phyloP scores from a whole-genome alignment of 495 filamentous ascomycete species.

The Penicillium cinerascens region DNA sequence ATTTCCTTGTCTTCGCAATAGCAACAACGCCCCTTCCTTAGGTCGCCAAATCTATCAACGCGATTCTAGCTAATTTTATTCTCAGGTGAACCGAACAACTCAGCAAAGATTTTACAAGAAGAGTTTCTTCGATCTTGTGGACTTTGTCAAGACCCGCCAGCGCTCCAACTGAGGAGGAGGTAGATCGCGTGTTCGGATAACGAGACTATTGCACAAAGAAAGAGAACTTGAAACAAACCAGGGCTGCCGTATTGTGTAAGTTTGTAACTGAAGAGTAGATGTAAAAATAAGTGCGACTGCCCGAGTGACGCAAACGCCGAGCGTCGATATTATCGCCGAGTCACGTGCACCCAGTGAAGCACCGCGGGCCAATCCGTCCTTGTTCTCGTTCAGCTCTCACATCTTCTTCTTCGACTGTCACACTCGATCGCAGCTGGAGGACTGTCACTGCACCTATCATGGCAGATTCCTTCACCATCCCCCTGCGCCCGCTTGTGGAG shows the following conservation, averaged over 20 bases:
- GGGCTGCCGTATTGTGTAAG: too few relatives aligned
- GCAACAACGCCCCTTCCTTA: too few relatives aligned
- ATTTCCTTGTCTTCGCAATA: too few relatives aligned
- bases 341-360: not conserved
- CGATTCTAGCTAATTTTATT: not conserved
- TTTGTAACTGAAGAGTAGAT: too few relatives aligned
- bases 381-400: not conserved
- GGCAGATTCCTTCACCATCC: conserved; percentile 54
- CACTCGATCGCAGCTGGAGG: not conserved
- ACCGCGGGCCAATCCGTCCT: not conserved
- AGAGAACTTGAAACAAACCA: too few relatives aligned
- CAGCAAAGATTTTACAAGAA: conserved; percentile 42
- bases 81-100: conserved; percentile 36
- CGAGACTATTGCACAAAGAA: not conserved
- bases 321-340: not conserved
- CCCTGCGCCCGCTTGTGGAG: conserved; percentile 59
- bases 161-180: not conserved
- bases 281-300: not conserved
- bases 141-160: conserved; percentile 34
- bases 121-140: conserved; percentile 47
- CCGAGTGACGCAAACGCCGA: not conserved
- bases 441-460: conserved; percentile 19
- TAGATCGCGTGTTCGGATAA: not conserved
- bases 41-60: not conserved
- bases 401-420: not conserved